phyloP scores from a whole-genome alignment of 371 early-diverging fungal genomes.

The Sporodiniella umbellata region DNA sequence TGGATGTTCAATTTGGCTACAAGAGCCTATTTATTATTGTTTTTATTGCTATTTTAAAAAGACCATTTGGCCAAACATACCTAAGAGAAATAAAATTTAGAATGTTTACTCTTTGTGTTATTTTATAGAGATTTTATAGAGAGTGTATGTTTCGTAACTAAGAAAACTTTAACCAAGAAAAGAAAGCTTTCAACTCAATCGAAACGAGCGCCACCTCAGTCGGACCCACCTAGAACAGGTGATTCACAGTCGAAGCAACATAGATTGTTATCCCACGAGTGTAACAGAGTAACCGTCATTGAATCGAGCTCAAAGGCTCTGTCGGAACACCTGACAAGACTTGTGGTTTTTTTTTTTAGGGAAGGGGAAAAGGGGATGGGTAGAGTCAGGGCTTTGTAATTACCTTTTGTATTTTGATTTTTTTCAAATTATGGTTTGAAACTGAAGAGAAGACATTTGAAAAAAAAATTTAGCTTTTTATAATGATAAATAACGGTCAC shows the following conservation, averaged over 20 bases:
- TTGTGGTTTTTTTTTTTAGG: constrained; percentile 31
- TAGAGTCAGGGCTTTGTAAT: constrained; percentile 5
- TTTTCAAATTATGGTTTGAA: not conserved
- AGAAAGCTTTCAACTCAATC: constrained; percentile 30
- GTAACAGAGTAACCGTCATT: constrained; percentile 33
- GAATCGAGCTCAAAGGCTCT: constrained; percentile 14
- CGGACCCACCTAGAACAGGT: constrained; percentile 30
- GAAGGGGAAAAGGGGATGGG: not conserved
- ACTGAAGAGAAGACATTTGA: not conserved
- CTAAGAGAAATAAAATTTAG: no score
- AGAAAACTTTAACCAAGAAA: constrained; percentile 10
- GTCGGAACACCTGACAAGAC: constrained; percentile 31
- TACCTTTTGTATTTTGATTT: constrained; percentile 8
- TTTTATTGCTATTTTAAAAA: no score
- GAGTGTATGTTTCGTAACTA: constrained; percentile 22
- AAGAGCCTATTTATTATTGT: no score
- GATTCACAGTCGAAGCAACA: constrained; percentile 23
- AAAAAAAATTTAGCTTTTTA: constrained; percentile 1
- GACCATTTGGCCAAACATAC: no score
- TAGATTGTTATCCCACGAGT: constrained; percentile 30
- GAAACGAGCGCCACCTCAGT: constrained; percentile 21
- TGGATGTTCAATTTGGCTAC: no score
- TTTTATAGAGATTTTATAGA: no score
- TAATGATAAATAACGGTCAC: constrained; percentile 1
- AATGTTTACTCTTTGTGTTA: no score